phyloP scores from a whole-genome alignment of 106 monocot species.

The Vanilla planifolia region DNA sequence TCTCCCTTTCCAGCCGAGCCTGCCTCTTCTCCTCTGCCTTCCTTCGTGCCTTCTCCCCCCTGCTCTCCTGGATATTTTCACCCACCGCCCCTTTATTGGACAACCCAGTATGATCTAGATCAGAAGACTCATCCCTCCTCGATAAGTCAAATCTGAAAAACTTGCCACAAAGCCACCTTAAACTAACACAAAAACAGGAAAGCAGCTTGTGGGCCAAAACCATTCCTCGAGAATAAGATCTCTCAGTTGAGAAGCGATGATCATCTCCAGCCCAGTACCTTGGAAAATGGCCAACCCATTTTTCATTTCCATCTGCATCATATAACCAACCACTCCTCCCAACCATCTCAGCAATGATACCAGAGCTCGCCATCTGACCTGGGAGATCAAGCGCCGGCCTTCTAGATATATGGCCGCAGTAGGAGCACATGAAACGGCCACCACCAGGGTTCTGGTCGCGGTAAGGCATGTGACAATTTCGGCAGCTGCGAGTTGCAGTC shows the following conservation, averaged over 20 bases:
- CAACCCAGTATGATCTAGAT: conserved; percentile 32
- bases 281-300: background rate
- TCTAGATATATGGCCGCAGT: conserved; percentile 27
- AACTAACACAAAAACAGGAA: background rate
- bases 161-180: conserved; percentile 14
- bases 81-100: conserved; percentile 35
- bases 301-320: conserved; percentile 2
- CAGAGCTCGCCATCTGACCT: background rate
- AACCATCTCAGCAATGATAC: conserved; percentile 3
- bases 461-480: conserved; percentile 26
- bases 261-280: conserved; percentile 1
- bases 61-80: conserved; percentile 50
- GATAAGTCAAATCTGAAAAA: conserved; percentile 15
- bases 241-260: conserved; percentile 6
- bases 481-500: conserved; percentile 18
- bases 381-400: conserved; percentile 16
- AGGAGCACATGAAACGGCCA: conserved; percentile 21
- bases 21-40: conserved; percentile 90
- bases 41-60: conserved; percentile 66
- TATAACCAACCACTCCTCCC: background rate
- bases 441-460: conserved; percentile 25
- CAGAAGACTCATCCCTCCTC: conserved; percentile 24
- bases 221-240: conserved; percentile 19
- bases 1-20: conserved; percentile 79
- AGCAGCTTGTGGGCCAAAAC: conserved; percentile 1